phyloP scores from a whole-genome alignment of 768 basidiomycete species.

The Rubroboletus pulcherrimus region DNA sequence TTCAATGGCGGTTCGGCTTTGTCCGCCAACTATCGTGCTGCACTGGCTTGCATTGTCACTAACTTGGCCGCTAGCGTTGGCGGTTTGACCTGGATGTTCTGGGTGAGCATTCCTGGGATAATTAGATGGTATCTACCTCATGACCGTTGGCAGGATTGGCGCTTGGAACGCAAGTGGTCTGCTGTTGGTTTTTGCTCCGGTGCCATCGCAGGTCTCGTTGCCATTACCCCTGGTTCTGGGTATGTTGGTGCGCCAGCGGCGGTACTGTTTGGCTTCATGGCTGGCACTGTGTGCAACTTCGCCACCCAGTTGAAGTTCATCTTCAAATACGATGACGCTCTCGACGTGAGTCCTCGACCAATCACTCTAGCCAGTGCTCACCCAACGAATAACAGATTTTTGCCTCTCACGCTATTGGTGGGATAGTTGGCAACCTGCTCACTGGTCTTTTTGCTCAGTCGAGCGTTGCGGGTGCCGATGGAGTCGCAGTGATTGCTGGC shows the following conservation, averaged over 20 bases:
- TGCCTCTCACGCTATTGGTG: slow-evolving; percentile 78
- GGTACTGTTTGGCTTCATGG: slow-evolving; percentile 80
- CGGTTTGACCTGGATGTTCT: slow-evolving; percentile 89
- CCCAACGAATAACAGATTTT: slow-evolving; percentile 59
- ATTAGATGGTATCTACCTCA: not conserved
- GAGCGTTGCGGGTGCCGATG: slow-evolving; percentile 78
- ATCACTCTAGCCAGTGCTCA: not conserved
- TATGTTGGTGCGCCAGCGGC: slow-evolving; percentile 81
- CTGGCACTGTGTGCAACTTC: slow-evolving; percentile 85
- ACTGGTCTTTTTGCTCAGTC: slow-evolving; percentile 87
- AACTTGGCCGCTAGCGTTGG: slow-evolving; percentile 90
- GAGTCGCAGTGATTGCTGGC: slow-evolving; percentile 58
- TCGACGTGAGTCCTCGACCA: slow-evolving; percentile 54
- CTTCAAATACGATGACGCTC: slow-evolving; percentile 70
- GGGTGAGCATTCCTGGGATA: slow-evolving; percentile 42
- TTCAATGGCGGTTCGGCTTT: slow-evolving; percentile 94
- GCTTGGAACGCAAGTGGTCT: slow-evolving; percentile 90
- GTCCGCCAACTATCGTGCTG: slow-evolving; percentile 82
- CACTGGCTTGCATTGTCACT: slow-evolving; percentile 88
- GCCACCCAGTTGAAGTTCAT: slow-evolving; percentile 93
- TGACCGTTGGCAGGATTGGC: slow-evolving; percentile 62
- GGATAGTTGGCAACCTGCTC: slow-evolving; percentile 75
- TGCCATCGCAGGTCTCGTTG: slow-evolving; percentile 85
- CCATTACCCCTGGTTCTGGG: slow-evolving; percentile 83
- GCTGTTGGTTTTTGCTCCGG: slow-evolving; percentile 96